Base-by-base conservation (phyloP, 139 green algal species). In the Pleodorina starrii region DNA sequence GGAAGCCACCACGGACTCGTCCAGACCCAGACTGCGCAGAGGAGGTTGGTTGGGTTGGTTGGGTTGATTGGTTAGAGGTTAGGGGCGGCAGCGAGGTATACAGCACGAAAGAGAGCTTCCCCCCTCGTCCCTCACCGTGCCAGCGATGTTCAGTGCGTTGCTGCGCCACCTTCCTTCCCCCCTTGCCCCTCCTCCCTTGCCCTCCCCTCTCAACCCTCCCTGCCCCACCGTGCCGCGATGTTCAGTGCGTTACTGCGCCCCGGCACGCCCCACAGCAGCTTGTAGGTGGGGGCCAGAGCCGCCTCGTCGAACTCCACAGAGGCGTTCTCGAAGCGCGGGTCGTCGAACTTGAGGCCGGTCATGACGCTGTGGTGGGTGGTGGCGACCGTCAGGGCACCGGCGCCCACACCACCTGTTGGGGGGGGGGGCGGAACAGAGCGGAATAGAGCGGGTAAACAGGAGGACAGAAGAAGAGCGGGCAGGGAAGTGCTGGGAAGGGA, bases 291-390 rank as follows among this genome's bases (percentile, higher is more conserved):
- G 1, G 91, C 92, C 54, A 98, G 93, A 42, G 81, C 87, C 32
- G 86, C 91, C 69, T 97, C 94, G 85, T 99, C 95, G 92, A 99
- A 98, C 90, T 98, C 97, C 71, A 98, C 95, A 44, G 91, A 95
- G 5, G 95, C 96, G 82, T 98, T 98, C 91, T 98, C 97, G 88
- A 98, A 97, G 9, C 92, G 78, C n/a, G 86, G 51, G 85, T 97
- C 94, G 38, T 97, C 93, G 91, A 97, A 98, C 79, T 98, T 98
- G 42, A 98, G 92, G 0, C 85, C 90, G 0, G 94, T 96, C 69
- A 97, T 96, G 36, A 94, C 84, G 77, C 85, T 94, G 84, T 97
- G 94, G 89, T 98, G 97, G 0, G 96, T 99, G 40, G 96, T 98
- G n/a, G 97, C 85, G 0, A 96, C 94, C 23, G 97, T 95, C 5